Evolutionary conservation across 2,329 filamentous ascomycete genomes (phyloP).

Genomic region (Colletotrichum salicis): DNA sequence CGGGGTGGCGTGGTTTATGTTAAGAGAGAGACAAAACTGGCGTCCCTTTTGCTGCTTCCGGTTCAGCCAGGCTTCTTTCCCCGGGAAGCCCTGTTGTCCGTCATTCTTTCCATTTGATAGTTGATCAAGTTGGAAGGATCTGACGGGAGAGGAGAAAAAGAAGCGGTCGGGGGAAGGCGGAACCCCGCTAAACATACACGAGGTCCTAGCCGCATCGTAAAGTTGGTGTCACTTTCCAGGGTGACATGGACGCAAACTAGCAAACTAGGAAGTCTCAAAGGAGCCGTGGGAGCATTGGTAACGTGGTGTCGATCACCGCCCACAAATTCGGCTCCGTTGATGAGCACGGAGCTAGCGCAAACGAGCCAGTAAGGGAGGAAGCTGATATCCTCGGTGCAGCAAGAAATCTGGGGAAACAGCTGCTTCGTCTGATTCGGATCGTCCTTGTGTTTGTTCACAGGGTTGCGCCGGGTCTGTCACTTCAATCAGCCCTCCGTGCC

Average conservation of each 20-base stretch:
- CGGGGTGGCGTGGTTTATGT: neutral
- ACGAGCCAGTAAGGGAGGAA: conserved; percentile 16
- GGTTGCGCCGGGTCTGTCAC: neutral
- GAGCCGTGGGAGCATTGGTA: neutral
- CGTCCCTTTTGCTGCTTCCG: neutral
- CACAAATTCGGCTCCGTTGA: conserved; percentile 12
- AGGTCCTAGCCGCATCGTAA: neutral
- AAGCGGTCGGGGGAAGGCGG: conserved; percentile 1
- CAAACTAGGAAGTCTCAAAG: neutral
- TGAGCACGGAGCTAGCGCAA: neutral
- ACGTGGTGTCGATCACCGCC: conserved; percentile 15
- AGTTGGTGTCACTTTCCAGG: neutral
- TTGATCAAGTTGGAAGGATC: neutral
- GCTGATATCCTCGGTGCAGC: neutral
- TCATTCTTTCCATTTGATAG: neutral
- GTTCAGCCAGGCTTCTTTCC: neutral
- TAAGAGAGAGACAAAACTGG: neutral
- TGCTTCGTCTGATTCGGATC: conserved; percentile 24
- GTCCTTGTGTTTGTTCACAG: neutral
- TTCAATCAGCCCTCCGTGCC: neutral
- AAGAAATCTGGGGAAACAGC: conserved; percentile 23
- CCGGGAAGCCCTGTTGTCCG: neutral
- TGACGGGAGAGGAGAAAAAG: neutral
- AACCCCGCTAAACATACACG: conserved; percentile 24
- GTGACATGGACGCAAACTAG: conserved; percentile 9